Percentiles rank a stretch among this genome's conserved stretches.
Evolutionary conservation across 768 basidiomycete genomes (phyloP).

Genomic region (Amanita subjunquillea): DNA sequence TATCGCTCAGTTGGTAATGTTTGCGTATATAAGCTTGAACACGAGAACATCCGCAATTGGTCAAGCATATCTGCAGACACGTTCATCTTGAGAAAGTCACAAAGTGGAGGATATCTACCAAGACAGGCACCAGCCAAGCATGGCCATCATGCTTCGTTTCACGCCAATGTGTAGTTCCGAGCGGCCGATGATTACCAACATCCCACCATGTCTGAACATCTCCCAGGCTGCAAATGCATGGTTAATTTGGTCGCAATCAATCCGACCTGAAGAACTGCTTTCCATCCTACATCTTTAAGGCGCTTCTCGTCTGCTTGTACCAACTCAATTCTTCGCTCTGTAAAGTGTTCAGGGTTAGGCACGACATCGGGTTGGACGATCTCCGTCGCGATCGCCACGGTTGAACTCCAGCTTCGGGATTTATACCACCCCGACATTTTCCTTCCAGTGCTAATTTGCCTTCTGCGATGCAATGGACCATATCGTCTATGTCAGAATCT

Average conservation of each 20-base stretch:
- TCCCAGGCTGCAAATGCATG: slow-evolving; percentile 32
- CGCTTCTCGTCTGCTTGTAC: slow-evolving; percentile 39
- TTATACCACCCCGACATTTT: slow-evolving; percentile 23
- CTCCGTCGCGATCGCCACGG: slow-evolving; percentile 24
- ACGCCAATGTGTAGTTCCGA: slow-evolving; percentile 43
- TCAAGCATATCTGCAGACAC: slow-evolving; percentile 40
- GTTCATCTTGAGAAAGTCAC: neutral
- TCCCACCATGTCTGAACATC: slow-evolving; percentile 72
- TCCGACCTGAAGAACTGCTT: slow-evolving; percentile 33
- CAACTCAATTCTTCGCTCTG: slow-evolving; percentile 30
- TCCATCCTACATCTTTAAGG: slow-evolving; percentile 47
- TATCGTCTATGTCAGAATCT: slow-evolving; percentile 46
- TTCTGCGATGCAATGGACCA: slow-evolving; percentile 21
- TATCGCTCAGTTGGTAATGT: slow-evolving; percentile 36
- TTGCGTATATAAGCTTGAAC: slow-evolving; percentile 71
- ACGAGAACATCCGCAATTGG: slow-evolving; percentile 49
- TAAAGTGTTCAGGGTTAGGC: slow-evolving; percentile 13
- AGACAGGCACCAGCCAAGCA: slow-evolving; percentile 57
- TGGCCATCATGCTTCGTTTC: slow-evolving; percentile 29
- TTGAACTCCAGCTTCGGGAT: slow-evolving; percentile 54
- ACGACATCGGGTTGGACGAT: slow-evolving; percentile 5
- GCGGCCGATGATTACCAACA: slow-evolving; percentile 53
- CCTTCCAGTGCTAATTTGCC: slow-evolving; percentile 21
- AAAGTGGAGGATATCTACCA: slow-evolving; percentile 31
- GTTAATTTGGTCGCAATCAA: slow-evolving; percentile 5